Evolutionary conservation across 1,284 basidiomycete species (phyloP).

Genomic region (Ceratobasidium sp.): DNA sequence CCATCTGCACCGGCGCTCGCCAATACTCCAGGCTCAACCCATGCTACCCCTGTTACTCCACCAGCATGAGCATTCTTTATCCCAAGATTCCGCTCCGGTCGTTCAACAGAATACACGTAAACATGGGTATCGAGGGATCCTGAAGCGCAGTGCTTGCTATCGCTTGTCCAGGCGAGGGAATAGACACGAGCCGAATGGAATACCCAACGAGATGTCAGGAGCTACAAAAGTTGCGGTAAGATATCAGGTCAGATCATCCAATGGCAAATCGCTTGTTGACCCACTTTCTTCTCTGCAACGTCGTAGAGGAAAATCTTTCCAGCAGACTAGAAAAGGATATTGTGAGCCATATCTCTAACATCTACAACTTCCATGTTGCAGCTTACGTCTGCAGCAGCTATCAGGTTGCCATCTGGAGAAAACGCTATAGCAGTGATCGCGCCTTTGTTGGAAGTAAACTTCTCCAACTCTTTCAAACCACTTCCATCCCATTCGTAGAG

Average conservation of each 20-base stretch:
- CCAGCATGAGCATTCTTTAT: constrained; percentile 87
- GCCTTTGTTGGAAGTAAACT: constrained; percentile 75
- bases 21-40: constrained; percentile 70
- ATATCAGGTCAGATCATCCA: neutral
- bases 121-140: constrained; percentile 92
- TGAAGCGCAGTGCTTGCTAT: constrained; percentile 80
- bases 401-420: constrained; percentile 74
- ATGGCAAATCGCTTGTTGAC: constrained; percentile 8
- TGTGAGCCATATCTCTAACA: no score
- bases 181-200: constrained; percentile 87
- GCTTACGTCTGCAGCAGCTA: constrained; percentile 84
- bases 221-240: constrained; percentile 48
- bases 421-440: constrained; percentile 81
- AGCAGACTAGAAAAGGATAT: no score
- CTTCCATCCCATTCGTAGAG: constrained; percentile 76
- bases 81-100: constrained; percentile 78
- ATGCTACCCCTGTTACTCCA: constrained; percentile 81
- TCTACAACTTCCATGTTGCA: neutral
- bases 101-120: constrained; percentile 85
- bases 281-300: constrained; percentile 67
- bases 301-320: constrained; percentile 86
- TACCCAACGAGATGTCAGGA: constrained; percentile 81
- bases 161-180: constrained; percentile 78
- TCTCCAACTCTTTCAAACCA: constrained; percentile 59
- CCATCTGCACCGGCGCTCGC: constrained; percentile 85